A percentile compares a stretch with the other conserved stretches of the same genome.
These are phyloP conservation scores for Leucocoprinus leucothites DNA, from an alignment of 768 basidiomycete genomes.

Conservation along the genomic window DNA sequence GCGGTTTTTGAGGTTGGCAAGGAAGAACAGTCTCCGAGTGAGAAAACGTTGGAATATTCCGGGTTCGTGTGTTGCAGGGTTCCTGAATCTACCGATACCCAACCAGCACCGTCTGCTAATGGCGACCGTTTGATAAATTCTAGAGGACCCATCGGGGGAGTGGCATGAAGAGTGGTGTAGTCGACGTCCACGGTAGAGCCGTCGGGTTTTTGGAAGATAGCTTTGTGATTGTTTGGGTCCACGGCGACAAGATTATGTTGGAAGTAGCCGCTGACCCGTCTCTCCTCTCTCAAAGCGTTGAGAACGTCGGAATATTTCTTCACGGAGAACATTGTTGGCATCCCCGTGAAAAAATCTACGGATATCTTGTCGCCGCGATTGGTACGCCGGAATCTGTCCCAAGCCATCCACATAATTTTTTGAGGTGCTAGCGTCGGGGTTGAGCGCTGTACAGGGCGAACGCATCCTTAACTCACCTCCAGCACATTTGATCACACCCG, in stretches of 20 bases:
- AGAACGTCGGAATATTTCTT: slow-evolving; percentile 94
- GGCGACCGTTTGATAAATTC: slow-evolving; percentile 76
- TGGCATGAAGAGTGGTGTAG: slow-evolving; percentile 82
- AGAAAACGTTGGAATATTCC: slow-evolving; percentile 78
- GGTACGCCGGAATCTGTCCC: slow-evolving; percentile 73
- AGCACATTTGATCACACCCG: slow-evolving; percentile 91
- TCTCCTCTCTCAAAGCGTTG: slow-evolving; percentile 69
- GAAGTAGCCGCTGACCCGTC: slow-evolving; percentile 81
- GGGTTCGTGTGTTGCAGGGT: slow-evolving; percentile 86
- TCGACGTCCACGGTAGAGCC: slow-evolving; percentile 66
- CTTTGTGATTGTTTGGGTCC: slow-evolving; percentile 66
- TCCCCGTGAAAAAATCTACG: slow-evolving; percentile 83
- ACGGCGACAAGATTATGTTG: slow-evolving; percentile 79
- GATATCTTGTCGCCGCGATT: slow-evolving; percentile 54
- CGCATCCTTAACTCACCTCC: slow-evolving; percentile 54
- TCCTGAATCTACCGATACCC: slow-evolving; percentile 81
- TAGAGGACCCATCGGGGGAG: slow-evolving; percentile 90
- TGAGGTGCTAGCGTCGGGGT: slow-evolving; percentile 56
- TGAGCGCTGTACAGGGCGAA: too few species aligned
- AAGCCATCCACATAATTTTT: slow-evolving; percentile 97
- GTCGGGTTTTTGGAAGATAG: slow-evolving; percentile 82
- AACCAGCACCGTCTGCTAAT: slow-evolving; percentile 78
- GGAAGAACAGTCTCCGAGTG: slow-evolving; percentile 89
- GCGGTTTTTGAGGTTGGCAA: slow-evolving; percentile 96
- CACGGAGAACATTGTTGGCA: slow-evolving; percentile 95